Evolutionary conservation across 106 monocot species (phyloP).

Genomic region (Platanthera zijinensis): DNA sequence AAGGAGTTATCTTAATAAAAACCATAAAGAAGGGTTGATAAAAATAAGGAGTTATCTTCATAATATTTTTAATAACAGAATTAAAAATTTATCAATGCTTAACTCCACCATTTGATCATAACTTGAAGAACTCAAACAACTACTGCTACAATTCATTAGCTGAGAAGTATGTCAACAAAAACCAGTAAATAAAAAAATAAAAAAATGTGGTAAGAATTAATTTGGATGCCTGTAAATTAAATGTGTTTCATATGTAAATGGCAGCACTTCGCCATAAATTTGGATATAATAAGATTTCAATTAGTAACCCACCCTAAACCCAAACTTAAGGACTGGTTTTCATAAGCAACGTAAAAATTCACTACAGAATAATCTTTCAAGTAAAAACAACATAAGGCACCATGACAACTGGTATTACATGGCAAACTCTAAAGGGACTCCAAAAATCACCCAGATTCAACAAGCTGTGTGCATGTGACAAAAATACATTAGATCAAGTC

Average conservation of each 20-base stretch:
- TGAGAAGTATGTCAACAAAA: background rate
- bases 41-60: background rate
- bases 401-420: too few relatives aligned
- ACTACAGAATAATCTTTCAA: too few relatives aligned
- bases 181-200: background rate
- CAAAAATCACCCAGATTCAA: too few relatives aligned
- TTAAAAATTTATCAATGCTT: background rate
- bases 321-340: background rate
- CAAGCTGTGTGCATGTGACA: too few relatives aligned
- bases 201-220: background rate
- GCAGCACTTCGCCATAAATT: background rate
- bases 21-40: background rate
- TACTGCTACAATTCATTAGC: background rate
- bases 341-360: background rate
- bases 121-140: background rate
- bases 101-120: background rate
- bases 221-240: background rate
- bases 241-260: background rate
- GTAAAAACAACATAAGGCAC: too few relatives aligned
- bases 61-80: background rate
- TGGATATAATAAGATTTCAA: background rate
- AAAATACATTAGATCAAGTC: too few relatives aligned
- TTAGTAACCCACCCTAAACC: background rate
- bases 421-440: too few relatives aligned
- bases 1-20: too few relatives aligned